phyloP scores from a whole-genome alignment of 768 basidiomycete genomes.

The Boletus reticuloceps region DNA sequence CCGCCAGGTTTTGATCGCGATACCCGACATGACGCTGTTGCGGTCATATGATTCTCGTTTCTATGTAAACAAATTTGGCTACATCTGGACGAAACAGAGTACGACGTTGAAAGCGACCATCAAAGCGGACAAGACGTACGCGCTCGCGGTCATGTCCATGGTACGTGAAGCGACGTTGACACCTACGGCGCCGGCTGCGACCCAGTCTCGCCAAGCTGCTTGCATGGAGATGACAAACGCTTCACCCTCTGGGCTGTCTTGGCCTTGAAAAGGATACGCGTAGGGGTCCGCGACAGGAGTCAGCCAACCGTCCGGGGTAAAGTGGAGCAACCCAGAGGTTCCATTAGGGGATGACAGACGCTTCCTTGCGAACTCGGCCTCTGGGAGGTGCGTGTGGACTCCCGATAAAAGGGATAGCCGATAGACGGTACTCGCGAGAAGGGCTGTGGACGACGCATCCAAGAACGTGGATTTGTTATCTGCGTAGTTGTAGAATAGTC shows the following conservation, averaged over 20 bases:
- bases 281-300: slow-evolving; percentile 76
- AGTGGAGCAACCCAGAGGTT: slow-evolving; percentile 38
- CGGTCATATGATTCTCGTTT: too few relatives aligned
- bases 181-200: slow-evolving; percentile 50
- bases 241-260: slow-evolving; percentile 69
- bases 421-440: slow-evolving; percentile 77
- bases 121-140: neutral
- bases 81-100: neutral
- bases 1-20: too few relatives aligned
- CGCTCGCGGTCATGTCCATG: neutral
- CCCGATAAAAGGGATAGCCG: slow-evolving; percentile 57
- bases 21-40: too few relatives aligned
- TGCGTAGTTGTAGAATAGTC: slow-evolving; percentile 68
- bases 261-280: slow-evolving; percentile 44
- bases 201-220: slow-evolving; percentile 77
- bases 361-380: slow-evolving; percentile 56
- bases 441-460: slow-evolving; percentile 70
- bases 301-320: slow-evolving; percentile 63
- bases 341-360: slow-evolving; percentile 28
- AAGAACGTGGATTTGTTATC: slow-evolving; percentile 58
- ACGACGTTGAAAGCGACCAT: neutral
- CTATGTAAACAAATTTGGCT: neutral
- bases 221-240: slow-evolving; percentile 78
- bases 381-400: slow-evolving; percentile 47
- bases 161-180: slow-evolving; percentile 32